Base-by-base conservation (phyloP, 2,329 filamentous ascomycete genomes). In the Alternaria triticimaculans region DNA sequence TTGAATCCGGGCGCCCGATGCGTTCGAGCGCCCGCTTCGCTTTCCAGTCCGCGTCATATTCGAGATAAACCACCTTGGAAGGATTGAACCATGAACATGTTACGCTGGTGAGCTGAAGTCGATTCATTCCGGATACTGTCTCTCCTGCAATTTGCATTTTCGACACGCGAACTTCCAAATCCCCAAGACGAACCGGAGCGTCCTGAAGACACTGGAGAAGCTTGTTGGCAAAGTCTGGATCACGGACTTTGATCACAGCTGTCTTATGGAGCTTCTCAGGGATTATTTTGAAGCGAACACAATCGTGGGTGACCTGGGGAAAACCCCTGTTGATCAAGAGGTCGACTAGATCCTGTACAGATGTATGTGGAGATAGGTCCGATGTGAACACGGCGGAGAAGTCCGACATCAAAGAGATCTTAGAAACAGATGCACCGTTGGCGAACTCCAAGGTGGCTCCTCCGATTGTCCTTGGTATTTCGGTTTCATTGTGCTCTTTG, bases 51-150 rank as follows among this genome's bases (percentile, higher is more conserved):
- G 43, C 30, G 7, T 48, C 43, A 14, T 48, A 56, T 48, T 56
- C 23, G 26, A 56, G 54, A 33, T 33, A 48, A 37, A 43, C 54
- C 43, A 48, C 43, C 25, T 56, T 56, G 6, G 54, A 48, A 46
- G 54, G 43, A 23, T 48, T 48, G 26, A 46, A 37, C 43, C 43
- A 72, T 41, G 66, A 56, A 60, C 68, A 72, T 18, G 55, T 44
- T 41, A 72, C 66, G 20, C 53, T 33, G 15, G 60, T 58, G 44
- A 72, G 68, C 54, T 72, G 69, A 8, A 72, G 59, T 2, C 66
- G 63, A 60, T 70, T 72, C n/a, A 45, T 62, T 20, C 65, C 57
- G 3, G 60, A 60, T 59, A 10, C 26, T 18, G n/a, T 55, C 41
- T 55, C 5, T 30, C 50, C 21, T 54, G 28, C 50, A 54, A 54